Evolutionary conservation across 352 stramenopile genomes (phyloP), one percentile per base, ranked within the genome.

Genomic region (Aphanomyces euteiches): DNA sequence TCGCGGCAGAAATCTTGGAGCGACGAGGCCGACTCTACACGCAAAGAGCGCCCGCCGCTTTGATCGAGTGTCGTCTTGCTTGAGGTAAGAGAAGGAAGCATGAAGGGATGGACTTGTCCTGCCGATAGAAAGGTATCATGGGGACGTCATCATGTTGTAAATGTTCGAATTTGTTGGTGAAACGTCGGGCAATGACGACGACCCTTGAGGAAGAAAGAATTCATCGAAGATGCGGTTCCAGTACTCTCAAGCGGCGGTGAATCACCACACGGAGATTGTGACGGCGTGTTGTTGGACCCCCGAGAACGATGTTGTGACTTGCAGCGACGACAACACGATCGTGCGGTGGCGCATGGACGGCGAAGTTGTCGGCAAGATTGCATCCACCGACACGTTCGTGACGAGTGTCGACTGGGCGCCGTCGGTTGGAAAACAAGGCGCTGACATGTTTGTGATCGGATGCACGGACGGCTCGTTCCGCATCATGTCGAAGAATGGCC

Each of bases 381-480:
- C 84, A 43, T 84, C 78, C 34, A 85, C 85, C 75, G 87, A 95
- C 39, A 82, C 78, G 5, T 95, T 85, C 69, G 83, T 95, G 47
- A 95, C 87, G 1, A 80, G 79, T 0, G 75, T 93, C 43, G 83
- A 93, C 75, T 95, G 87, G 87, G 76, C 91, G 39, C 87, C 87
- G 8, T 92, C 85, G 12, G 79, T 91, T 47, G 87, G 87, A 47
- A 92, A 95, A 75, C 85, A 93, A 63, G 83, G 75, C 8, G 84
- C 84, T 21, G 87, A 95, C 60, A 90, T 84, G 0, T 95, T 98
- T 67, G 93, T 90, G 6, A 79, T 97, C 41, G 83, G 86, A 3
- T 97, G 93, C 77, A 96, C 89, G 3, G 93, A 98, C 66, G 87
- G 90, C 37, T 96, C 87, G 0, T 87, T 98, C 17, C 85, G 90